Conservation (phyloP, 805 yeast species). For the Candida germanica region DNA sequence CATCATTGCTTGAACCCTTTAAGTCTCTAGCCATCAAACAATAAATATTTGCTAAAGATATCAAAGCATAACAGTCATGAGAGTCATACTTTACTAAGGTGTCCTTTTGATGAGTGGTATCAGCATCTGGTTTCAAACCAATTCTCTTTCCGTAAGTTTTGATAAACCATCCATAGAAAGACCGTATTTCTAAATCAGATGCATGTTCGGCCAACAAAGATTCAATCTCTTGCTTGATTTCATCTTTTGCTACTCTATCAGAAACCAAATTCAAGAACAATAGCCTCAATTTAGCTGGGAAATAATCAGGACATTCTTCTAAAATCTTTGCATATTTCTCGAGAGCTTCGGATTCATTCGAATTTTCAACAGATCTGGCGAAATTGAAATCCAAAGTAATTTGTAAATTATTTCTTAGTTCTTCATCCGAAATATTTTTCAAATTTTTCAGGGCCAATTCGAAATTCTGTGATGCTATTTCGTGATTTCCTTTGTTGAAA, state of each 20-base stretch:
- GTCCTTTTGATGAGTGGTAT: conserved; percentile 77
- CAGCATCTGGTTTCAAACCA: conserved; percentile 52
- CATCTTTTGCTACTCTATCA: conserved; percentile 34
- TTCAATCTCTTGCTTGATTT: conserved; percentile 53
- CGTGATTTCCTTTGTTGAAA: conserved; percentile 59
- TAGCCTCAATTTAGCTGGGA: conserved; percentile 71
- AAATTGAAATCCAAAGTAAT: conserved; percentile 54
- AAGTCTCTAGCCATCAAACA: conserved; percentile 76
- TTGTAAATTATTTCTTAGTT: conserved; percentile 26
- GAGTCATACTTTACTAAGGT: conserved; percentile 79
- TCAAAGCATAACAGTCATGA: conserved; percentile 85
- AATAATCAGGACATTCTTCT: conserved; percentile 60
- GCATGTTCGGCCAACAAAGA: conserved; percentile 51
- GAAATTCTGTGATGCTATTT: conserved; percentile 57
- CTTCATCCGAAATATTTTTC: conserved; percentile 19
- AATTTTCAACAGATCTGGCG: conserved; percentile 70
- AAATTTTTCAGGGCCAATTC: conserved; percentile 44
- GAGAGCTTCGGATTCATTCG: conserved; percentile 36
- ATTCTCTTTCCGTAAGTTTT: conserved; percentile 53
- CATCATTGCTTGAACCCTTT: conserved; percentile 43
- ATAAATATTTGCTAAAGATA: conserved; percentile 87
- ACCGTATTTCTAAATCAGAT: conserved; percentile 75
- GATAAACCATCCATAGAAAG: conserved; percentile 90
- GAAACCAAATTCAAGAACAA: conserved; percentile 58
- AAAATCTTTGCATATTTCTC: conserved; percentile 55